A percentile compares a stretch with the other conserved stretches of the same genome.
These are phyloP conservation scores for Fraxinus ornus DNA, from an alignment of 305 asterid genomes.

Conservation along the genomic window DNA sequence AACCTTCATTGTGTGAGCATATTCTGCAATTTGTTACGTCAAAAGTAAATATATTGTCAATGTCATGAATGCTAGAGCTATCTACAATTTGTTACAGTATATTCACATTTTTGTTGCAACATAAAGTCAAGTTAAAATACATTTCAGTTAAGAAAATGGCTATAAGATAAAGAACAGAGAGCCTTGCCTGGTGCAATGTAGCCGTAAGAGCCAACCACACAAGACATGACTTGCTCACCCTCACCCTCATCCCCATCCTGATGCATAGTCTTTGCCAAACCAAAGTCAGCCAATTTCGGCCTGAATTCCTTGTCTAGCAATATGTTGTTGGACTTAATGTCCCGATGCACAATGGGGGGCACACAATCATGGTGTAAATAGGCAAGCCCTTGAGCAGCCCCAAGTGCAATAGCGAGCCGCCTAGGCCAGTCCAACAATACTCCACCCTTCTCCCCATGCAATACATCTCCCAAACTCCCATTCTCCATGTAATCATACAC, in stretches of 20 bases:
- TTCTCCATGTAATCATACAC: conserved; percentile 79
- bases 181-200: conserved; percentile 86
- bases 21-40: conserved; percentile 45
- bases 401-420: conserved; percentile 60
- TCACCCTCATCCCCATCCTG: conserved; percentile 37
- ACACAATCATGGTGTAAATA: conserved; percentile 86
- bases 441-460: conserved; percentile 66
- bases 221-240: conserved; percentile 56
- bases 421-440: conserved; percentile 62
- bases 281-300: conserved; percentile 82
- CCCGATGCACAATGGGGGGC: conserved; percentile 75
- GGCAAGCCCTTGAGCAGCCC: conserved; percentile 82
- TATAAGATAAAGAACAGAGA: not conserved
- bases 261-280: conserved; percentile 59
- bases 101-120: not conserved
- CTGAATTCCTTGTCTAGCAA: conserved; percentile 59
- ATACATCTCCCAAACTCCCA: conserved; percentile 79
- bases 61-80: not conserved
- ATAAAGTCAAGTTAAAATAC: not conserved
- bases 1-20: conserved; percentile 69
- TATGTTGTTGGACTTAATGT: conserved; percentile 69
- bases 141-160: not conserved
- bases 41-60: not conserved
- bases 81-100: not conserved
- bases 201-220: conserved; percentile 81